Evolutionary conservation across 2,329 filamentous ascomycete species (phyloP), one percentile per base, ranked within the genome.

Genomic region (Aspergillus amoenus): DNA sequence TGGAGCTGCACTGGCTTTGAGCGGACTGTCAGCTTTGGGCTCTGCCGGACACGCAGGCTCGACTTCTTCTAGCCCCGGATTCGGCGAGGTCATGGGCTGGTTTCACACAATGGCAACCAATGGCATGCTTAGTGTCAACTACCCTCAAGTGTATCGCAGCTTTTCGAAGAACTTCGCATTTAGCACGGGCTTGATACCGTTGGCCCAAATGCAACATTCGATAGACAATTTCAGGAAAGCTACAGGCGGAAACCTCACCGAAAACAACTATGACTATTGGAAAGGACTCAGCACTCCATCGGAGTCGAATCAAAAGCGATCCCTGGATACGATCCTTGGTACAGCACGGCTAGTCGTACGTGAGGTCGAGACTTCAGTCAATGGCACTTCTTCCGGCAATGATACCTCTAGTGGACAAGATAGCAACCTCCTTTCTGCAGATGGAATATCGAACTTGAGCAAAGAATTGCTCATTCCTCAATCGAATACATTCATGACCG

Each of bases 31-130:
- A 24, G 89, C 92, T 30, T 75, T 88, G 17, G 84, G 84, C 49
- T 81, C 85, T 39, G 84, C 82, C 8, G 74, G 87, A 17, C 81
- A 82, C 18, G 78, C 82, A 11, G 89, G 87, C 13, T 80, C 81
- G 12, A 81, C 85, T 2, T 82, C 88, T 11, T 80, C 88, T 41
- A 94, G 91, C 66, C 94, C 94, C 24, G 90, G 88, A 52, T 97
- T 97, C 71, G 82, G 82, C 44, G 91, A 97, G 69, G 87, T 95
- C 47, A 83, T 96, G 64, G 87, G 88, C 60, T 95, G 90, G 85
- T 96, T 97, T 74, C 93, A 97, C 76, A 88, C 89, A 49, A 89
- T 97, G 81, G 92, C 94, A 27, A 89, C 94, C 80, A 97, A 94
- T 74, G 93, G 94, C 63, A 97, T 97, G 94, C 82, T 96, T 72